Evolutionary conservation across 768 basidiomycete species (phyloP).

Genomic region (Pilatotrama ljubarskyi): DNA sequence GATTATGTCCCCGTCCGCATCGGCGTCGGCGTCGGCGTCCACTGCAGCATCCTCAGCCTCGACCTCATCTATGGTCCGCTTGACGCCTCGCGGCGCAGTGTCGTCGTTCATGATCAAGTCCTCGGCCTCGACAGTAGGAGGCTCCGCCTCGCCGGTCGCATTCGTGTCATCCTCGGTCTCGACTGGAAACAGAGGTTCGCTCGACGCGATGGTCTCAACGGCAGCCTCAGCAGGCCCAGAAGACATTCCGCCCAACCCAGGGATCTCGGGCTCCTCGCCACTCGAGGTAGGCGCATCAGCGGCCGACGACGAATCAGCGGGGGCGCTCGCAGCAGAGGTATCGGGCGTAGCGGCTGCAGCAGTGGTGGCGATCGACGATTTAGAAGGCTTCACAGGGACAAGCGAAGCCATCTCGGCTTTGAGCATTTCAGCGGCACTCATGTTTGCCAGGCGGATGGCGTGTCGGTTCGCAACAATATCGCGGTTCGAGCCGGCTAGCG

Average conservation of each 20-base stretch:
- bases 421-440: conserved; percentile 92
- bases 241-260: conserved; percentile 27
- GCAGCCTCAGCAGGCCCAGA: not conserved
- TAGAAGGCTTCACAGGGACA: conserved; percentile 40
- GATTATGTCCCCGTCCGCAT: not conserved
- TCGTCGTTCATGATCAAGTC: conserved; percentile 31
- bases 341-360: conserved; percentile 16
- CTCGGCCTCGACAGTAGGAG: conserved; percentile 15
- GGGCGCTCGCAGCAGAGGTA: not conserved
- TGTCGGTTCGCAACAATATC: conserved; percentile 89
- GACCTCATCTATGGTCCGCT: conserved; percentile 47
- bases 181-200: conserved; percentile 6
- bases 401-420: conserved; percentile 82
- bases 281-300: conserved; percentile 7
- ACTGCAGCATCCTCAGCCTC: conserved; percentile 40
- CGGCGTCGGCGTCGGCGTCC: conserved; percentile 40
- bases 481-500: conserved; percentile 82
- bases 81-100: conserved; percentile 37
- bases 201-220: conserved; percentile 1
- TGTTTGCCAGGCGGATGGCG: conserved; percentile 92
- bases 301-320: conserved; percentile 7
- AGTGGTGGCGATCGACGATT: conserved; percentile 22
- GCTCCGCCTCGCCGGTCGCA: conserved; percentile 10
- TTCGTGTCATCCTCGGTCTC: conserved; percentile 14
- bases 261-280: conserved; percentile 26